Base-by-base conservation (phyloP, 1,139 yeast genomes). In the Debaryomycetaceae sp. region DNA sequence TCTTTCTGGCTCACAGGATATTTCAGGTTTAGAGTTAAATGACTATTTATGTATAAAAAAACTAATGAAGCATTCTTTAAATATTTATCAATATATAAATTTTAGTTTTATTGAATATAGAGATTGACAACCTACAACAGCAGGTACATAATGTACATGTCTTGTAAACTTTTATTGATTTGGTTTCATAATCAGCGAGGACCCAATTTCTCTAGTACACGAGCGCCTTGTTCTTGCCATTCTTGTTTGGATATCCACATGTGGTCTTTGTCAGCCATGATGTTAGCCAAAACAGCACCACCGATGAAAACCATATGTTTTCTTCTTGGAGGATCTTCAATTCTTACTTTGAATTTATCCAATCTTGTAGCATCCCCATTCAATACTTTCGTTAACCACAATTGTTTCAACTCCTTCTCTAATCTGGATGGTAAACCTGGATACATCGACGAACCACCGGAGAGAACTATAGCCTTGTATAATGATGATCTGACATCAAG, bases 241-340 rank as follows among this genome's bases (percentile, higher is more conserved):
- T 92, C 99, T 59, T 85, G 87, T 62, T 86, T 89, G 41, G 91
- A 75, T 54, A 94, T 80, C 99, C 99, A 91, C 96, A 92, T 87
- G 58, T 89, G 96, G 49, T 91, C 97, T 65, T 91, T 92, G 62
- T 92, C 96, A 35, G 95, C 95, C 98, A 94, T 92, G 54, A 92
- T 92, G 58, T 87, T 89, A 30, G 99, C 98, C 58, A 92, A 75
- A 15, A 92, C 98, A 5, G 98, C 98, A 57, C 99, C 99, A 53
- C 99, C 99, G 51, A 92, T 83, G 66, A 92, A 92, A 33, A 92
- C 99, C 97, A 92, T 92, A 65, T 94, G 97, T 63, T 92, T 85
- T 75, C 99, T 87, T 73, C 98, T 83, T 53, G 99, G 99, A 35
- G 98, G 98, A 61, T 92, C 98, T 64, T 92, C 98, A 56, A 92